phyloP scores from a whole-genome alignment of 192 early-diverging fungal species.

The Linnemannia exigua region DNA sequence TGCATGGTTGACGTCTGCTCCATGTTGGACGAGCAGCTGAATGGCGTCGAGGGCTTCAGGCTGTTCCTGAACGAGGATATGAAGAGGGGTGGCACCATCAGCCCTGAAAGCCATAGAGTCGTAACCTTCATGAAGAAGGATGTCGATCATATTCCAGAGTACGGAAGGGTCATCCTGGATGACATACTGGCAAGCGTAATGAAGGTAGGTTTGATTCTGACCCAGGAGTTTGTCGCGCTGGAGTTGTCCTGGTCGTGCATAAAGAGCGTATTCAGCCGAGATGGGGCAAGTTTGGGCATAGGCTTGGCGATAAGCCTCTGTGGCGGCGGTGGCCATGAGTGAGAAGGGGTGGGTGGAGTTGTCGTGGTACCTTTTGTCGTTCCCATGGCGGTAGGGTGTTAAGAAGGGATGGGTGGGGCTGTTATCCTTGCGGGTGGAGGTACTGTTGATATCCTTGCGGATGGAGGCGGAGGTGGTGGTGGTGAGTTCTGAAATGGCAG shows the following conservation, averaged over 20 bases:
- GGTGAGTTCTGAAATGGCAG: background rate
- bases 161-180: conserved; percentile 41
- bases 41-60: conserved; percentile 55
- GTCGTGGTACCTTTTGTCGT: conserved; percentile 15
- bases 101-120: conserved; percentile 43
- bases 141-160: conserved; percentile 57
- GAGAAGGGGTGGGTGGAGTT: conserved; percentile 36
- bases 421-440: background rate
- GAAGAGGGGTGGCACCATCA: conserved; percentile 46
- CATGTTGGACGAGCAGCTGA: conserved; percentile 61
- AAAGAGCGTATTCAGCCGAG: conserved; percentile 48
- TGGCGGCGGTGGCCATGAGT: conserved; percentile 26
- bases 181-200: conserved; percentile 42
- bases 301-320: conserved; percentile 13
- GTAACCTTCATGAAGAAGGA: conserved; percentile 48
- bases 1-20: conserved; percentile 67
- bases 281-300: background rate
- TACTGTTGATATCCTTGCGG: background rate
- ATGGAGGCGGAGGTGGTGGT: background rate
- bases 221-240: conserved; percentile 40
- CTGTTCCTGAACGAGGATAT: conserved; percentile 54
- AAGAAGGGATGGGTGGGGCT: background rate
- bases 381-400: background rate
- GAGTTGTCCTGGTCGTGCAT: conserved; percentile 53
- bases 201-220: conserved; percentile 54